These are phyloP conservation scores for Lasiosphaeris hirsuta DNA, from an alignment of 495 filamentous ascomycete species.

Conservation along the genomic window DNA sequence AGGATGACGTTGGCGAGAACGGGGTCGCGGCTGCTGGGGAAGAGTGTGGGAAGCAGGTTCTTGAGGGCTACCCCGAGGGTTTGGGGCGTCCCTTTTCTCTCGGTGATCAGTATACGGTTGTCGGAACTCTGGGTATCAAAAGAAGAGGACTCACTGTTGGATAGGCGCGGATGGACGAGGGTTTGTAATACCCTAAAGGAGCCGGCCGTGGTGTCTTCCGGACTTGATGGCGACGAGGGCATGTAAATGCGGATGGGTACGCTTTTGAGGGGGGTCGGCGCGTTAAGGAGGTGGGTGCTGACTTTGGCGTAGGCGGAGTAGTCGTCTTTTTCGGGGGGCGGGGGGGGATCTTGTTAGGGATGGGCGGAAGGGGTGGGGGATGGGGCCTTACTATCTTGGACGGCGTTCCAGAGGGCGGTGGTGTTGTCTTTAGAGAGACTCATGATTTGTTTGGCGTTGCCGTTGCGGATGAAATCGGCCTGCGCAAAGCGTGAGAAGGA, in stretches of 20 bases:
- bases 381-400: slow-evolving; percentile 64
- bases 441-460: slow-evolving; percentile 92
- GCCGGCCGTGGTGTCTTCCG: slow-evolving; percentile 36
- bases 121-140: background rate
- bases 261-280: slow-evolving; percentile 69
- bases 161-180: slow-evolving; percentile 50
- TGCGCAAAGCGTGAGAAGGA: slow-evolving; percentile 23
- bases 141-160: slow-evolving; percentile 32
- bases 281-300: slow-evolving; percentile 73
- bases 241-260: slow-evolving; percentile 87
- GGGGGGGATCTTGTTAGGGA: background rate
- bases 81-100: slow-evolving; percentile 48
- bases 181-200: slow-evolving; percentile 70
- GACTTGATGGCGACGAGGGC: slow-evolving; percentile 57
- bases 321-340: slow-evolving; percentile 55
- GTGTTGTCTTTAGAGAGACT: slow-evolving; percentile 84
- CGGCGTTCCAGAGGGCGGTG: slow-evolving; percentile 78
- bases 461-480: slow-evolving; percentile 88
- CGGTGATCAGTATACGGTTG: slow-evolving; percentile 9
- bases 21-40: slow-evolving; percentile 79
- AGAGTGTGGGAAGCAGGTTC: slow-evolving; percentile 71
- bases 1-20: slow-evolving; percentile 88
- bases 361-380: background rate
- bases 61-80: slow-evolving; percentile 82
- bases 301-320: slow-evolving; percentile 68